A percentile compares a stretch with the other conserved stretches of the same genome.
Evolutionary conservation across 164 flowering plant genomes (phyloP).

Genomic region (Protea cynaroides): DNA sequence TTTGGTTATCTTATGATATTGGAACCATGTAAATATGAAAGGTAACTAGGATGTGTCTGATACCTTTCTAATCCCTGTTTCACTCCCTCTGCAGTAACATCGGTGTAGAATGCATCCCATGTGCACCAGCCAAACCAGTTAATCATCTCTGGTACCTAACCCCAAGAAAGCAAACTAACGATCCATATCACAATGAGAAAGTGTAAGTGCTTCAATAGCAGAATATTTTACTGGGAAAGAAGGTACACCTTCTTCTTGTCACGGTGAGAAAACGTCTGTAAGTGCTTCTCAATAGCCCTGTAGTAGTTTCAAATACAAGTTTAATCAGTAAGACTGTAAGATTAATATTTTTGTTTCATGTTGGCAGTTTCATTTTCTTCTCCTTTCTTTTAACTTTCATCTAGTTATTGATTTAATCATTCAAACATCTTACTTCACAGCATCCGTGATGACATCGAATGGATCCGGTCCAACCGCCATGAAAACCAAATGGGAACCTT

Average conservation of each 20-base stretch:
- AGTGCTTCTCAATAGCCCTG: slow-evolving; percentile 71
- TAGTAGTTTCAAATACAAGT: neutral
- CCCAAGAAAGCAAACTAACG: neutral
- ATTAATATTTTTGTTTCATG: no score
- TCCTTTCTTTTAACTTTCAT: no score
- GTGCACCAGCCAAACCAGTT: slow-evolving; percentile 83
- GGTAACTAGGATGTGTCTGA: neutral
- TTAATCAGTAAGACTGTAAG: neutral
- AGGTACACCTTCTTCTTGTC: slow-evolving; percentile 68
- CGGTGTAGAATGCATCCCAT: slow-evolving; percentile 71
- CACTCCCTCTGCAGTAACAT: slow-evolving; percentile 50
- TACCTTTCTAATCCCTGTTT: slow-evolving; percentile 51
- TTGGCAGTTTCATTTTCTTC: no score
- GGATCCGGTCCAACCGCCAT: slow-evolving; percentile 79
- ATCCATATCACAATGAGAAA: neutral
- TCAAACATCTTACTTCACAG: slow-evolving; percentile 58
- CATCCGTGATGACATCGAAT: slow-evolving; percentile 67
- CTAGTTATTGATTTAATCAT: no score
- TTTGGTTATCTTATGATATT: no score
- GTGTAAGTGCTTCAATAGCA: no score
- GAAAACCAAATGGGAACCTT: slow-evolving; percentile 71
- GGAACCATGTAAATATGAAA: neutral
- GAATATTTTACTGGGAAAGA: neutral
- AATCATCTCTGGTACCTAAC: slow-evolving; percentile 56
- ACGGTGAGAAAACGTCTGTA: slow-evolving; percentile 74